Percentiles rank a stretch among this genome's conserved stretches.
Evolutionary conservation across 768 basidiomycete genomes (phyloP).

Genomic region (Pulveroboletus sp.): DNA sequence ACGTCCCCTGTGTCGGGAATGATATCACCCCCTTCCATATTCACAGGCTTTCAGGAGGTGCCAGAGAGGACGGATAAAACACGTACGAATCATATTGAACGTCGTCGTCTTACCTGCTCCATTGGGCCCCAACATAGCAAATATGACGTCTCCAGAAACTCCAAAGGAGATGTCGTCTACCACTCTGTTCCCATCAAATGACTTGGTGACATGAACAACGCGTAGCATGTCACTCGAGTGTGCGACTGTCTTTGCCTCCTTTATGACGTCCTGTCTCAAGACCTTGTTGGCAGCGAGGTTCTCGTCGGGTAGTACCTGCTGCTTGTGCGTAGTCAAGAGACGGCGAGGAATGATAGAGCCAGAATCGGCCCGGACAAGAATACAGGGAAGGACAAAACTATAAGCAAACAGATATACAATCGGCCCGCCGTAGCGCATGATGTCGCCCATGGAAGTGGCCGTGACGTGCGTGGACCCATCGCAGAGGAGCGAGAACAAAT

Average conservation of each 20-base stretch:
- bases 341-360: slow-evolving; percentile 49
- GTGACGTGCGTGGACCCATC: slow-evolving; percentile 47
- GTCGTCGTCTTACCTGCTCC: slow-evolving; percentile 83
- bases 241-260: slow-evolving; percentile 46
- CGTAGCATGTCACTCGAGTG: slow-evolving; percentile 54
- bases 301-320: slow-evolving; percentile 7
- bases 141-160: slow-evolving; percentile 56
- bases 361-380: slow-evolving; percentile 71
- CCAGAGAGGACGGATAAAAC: background rate
- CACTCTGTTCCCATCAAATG: slow-evolving; percentile 50
- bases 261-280: slow-evolving; percentile 48
- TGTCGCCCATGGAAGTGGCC: slow-evolving; percentile 43
- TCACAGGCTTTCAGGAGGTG: background rate
- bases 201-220: slow-evolving; percentile 59
- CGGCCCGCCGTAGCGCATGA: slow-evolving; percentile 67
- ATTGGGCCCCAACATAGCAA: slow-evolving; percentile 75
- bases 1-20: slow-evolving; percentile 67
- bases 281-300: slow-evolving; percentile 11
- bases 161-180: slow-evolving; percentile 74
- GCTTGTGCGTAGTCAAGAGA: slow-evolving; percentile 23
- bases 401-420: slow-evolving; percentile 68
- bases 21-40: slow-evolving; percentile 56
- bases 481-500: slow-evolving; percentile 72
- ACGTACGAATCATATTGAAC: slow-evolving; percentile 74
- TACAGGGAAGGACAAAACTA: slow-evolving; percentile 49